phyloP scores from a whole-genome alignment of 768 basidiomycete genomes.

The Boletellus sp. region DNA sequence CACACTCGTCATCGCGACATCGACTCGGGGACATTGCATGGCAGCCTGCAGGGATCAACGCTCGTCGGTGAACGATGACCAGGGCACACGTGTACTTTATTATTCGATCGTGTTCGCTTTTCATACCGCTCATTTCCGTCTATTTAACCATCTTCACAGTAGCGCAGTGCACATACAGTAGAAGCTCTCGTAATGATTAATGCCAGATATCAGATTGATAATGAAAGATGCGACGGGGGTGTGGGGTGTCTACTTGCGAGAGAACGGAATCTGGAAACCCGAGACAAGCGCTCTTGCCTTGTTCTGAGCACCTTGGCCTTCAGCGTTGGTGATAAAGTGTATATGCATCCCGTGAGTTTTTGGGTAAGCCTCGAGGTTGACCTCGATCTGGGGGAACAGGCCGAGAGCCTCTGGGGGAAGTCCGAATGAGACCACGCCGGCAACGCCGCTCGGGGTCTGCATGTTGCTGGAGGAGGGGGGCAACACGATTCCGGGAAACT shows the following conservation, averaged over 20 bases:
- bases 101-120: constrained; percentile 9
- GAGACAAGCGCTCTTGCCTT: constrained; percentile 82
- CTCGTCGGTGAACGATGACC: constrained; percentile 20
- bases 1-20: constrained; percentile 44
- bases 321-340: constrained; percentile 86
- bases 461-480: constrained; percentile 69
- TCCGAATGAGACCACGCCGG: constrained; percentile 89
- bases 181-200: constrained; percentile 23
- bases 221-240: background rate
- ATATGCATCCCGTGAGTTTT: constrained; percentile 87
- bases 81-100: constrained; percentile 3
- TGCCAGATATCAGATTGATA: constrained; percentile 9
- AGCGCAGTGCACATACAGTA: constrained; percentile 23
- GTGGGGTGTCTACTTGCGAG: constrained; percentile 33
- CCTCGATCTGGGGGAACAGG: constrained; percentile 94
- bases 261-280: constrained; percentile 90
- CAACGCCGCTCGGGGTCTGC: constrained; percentile 71
- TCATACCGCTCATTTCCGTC: constrained; percentile 17
- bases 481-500: constrained; percentile 80
- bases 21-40: constrained; percentile 62
- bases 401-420: constrained; percentile 80
- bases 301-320: constrained; percentile 87
- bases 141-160: constrained; percentile 14
- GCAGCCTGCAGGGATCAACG: constrained; percentile 32
- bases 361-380: constrained; percentile 89